Conservation (phyloP, 805 yeast genomes). For the Wickerhamiella sorbophila region DNA sequence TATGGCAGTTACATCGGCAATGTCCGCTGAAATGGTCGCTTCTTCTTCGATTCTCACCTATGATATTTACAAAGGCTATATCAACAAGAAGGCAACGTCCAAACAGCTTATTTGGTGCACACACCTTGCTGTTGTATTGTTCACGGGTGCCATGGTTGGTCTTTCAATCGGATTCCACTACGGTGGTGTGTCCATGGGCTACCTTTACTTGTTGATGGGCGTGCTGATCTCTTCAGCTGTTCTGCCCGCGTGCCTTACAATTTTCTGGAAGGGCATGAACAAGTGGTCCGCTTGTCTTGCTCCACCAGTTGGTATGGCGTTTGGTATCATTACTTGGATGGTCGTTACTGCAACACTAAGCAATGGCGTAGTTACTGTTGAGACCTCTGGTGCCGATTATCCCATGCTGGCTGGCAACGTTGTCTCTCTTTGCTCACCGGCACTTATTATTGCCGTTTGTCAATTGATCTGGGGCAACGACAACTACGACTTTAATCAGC, state of each 20-base stretch:
- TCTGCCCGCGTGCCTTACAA: conserved; percentile 55
- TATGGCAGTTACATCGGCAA: conserved; percentile 87
- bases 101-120: conserved; percentile 54
- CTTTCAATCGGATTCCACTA: conserved; percentile 71
- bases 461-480: conserved; percentile 54
- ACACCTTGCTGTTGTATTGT: conserved; percentile 49
- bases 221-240: conserved; percentile 80
- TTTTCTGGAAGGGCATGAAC: conserved; percentile 54
- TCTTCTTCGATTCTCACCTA: conserved; percentile 76
- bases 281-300: conserved; percentile 53
- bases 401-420: conserved; percentile 86
- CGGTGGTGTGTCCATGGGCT: conserved; percentile 77
- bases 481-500: conserved; percentile 55
- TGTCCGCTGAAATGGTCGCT: conserved; percentile 82
- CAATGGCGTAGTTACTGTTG: conserved; percentile 40
- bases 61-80: conserved; percentile 68
- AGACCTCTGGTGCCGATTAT: conserved; percentile 52
- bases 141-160: conserved; percentile 56
- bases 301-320: conserved; percentile 63
- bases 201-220: conserved; percentile 78
- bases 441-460: conserved; percentile 48
- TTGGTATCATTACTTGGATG: conserved; percentile 60
- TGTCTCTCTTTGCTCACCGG: conserved; percentile 64
- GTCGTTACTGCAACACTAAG: conserved; percentile 27
- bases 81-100: conserved; percentile 68